Conservation (phyloP, 805 yeast genomes). For the Candida chilensis region DNA sequence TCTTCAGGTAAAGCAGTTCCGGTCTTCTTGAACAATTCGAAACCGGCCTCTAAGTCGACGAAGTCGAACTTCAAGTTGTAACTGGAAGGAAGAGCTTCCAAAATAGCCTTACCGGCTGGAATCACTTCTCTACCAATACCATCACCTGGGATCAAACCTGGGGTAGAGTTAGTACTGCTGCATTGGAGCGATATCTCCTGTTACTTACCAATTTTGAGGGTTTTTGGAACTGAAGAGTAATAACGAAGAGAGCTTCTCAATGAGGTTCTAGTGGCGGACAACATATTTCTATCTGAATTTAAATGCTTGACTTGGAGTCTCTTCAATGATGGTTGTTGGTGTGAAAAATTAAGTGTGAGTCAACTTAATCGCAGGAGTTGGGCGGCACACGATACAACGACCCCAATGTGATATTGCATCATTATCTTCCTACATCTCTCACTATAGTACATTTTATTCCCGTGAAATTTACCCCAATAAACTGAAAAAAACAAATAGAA, state of each 20-base stretch:
- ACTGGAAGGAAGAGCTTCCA: slow-evolving; percentile 73
- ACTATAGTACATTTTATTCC: too few relatives aligned
- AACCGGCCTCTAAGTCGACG: slow-evolving; percentile 87
- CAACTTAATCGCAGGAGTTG: too few relatives aligned
- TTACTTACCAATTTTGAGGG: slow-evolving; percentile 38
- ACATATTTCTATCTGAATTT: too few relatives aligned
- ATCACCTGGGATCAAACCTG: slow-evolving; percentile 89
- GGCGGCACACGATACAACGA: too few relatives aligned
- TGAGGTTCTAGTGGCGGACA: not conserved
- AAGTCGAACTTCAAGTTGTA: slow-evolving; percentile 78
- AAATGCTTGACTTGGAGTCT: too few relatives aligned
- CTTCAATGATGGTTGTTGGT: too few relatives aligned
- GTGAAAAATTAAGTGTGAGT: too few relatives aligned
- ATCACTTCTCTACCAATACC: slow-evolving; percentile 98
- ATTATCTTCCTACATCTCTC: too few relatives aligned
- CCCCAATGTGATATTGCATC: too few relatives aligned
- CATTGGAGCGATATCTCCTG: not conserved
- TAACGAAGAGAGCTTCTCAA: not conserved
- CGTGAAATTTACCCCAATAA: too few relatives aligned
- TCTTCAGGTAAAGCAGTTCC: slow-evolving; percentile 94
- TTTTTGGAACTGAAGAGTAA: slow-evolving; percentile 29
- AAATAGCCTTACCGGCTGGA: slow-evolving; percentile 87
- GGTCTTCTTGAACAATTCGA: slow-evolving; percentile 86
- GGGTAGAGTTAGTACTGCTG: slow-evolving; percentile 3
- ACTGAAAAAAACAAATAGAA: too few relatives aligned